Conservation (phyloP, 2,329 filamentous ascomycete genomes). For the Pezicula radicicola region DNA sequence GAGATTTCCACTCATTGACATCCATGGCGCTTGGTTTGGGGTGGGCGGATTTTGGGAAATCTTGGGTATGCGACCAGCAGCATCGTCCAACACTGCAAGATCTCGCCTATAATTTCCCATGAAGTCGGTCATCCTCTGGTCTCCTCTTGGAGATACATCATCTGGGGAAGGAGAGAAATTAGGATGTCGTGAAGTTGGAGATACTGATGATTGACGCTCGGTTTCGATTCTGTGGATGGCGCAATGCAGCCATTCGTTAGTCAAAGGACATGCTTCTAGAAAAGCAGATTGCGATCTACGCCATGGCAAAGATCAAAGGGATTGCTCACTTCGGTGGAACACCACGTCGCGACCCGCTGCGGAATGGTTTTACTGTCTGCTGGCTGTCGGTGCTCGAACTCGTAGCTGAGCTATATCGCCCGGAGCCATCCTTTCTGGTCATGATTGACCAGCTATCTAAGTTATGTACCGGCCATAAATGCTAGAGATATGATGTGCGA, state of each 20-base stretch:
- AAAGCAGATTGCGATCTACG: background rate
- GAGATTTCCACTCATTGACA: conserved; percentile 32
- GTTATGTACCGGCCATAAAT: conserved; percentile 25
- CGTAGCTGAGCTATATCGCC: conserved; percentile 61
- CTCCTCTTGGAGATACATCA: conserved; percentile 31
- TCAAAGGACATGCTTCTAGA: conserved; percentile 25
- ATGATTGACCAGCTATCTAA: conserved; percentile 41
- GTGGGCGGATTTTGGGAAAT: conserved; percentile 58
- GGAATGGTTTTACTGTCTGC: conserved; percentile 53
- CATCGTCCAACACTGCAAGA: conserved; percentile 63
- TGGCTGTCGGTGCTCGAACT: conserved; percentile 65
- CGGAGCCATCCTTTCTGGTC: conserved; percentile 62
- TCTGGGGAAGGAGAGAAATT: conserved; percentile 24
- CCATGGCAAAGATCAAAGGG: conserved; percentile 8
- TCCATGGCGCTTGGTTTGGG: conserved; percentile 51
- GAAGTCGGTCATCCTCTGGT: conserved; percentile 46
- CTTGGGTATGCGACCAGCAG: conserved; percentile 53
- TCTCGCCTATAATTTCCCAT: conserved; percentile 67
- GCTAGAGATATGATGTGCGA: background rate
- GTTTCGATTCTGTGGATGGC: conserved; percentile 25
- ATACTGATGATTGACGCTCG: conserved; percentile 30
- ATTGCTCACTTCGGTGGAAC: conserved; percentile 36
- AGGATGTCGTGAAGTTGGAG: conserved; percentile 23
- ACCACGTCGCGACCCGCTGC: conserved; percentile 22
- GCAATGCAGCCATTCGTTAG: conserved; percentile 30